phyloP scores from a whole-genome alignment of 2,329 filamentous ascomycete genomes.

The Neobulgaria alba region DNA sequence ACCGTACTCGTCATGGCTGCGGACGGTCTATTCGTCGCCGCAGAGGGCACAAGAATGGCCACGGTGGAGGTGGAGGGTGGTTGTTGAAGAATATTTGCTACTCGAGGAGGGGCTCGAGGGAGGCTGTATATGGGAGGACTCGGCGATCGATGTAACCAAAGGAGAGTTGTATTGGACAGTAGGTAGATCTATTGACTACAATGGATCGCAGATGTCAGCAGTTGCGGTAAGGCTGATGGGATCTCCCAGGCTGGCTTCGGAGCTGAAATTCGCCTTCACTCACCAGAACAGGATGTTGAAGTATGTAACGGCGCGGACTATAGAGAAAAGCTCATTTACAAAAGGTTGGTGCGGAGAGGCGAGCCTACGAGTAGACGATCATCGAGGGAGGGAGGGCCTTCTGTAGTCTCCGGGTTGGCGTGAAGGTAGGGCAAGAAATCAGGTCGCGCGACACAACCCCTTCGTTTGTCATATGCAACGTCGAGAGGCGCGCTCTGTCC shows the following conservation, averaged over 20 bases:
- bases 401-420: conserved; percentile 24
- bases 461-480: conserved; percentile 31
- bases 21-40: conserved; percentile 28
- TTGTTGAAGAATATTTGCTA: conserved; percentile 6
- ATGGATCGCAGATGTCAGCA: conserved; percentile 26
- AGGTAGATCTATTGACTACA: conserved; percentile 29
- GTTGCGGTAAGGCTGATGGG: conserved; percentile 26
- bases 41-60: conserved; percentile 29
- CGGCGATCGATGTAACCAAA: conserved; percentile 16
- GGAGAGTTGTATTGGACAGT: conserved; percentile 25
- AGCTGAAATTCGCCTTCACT: conserved; percentile 20
- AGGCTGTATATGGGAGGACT: conserved; percentile 16
- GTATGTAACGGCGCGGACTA: conserved; percentile 27
- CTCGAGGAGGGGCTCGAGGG: conserved; percentile 11
- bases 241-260: conserved; percentile 16
- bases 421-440: conserved; percentile 16
- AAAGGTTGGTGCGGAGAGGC: conserved; percentile 16
- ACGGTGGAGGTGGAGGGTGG: conserved; percentile 22
- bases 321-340: conserved; percentile 28
- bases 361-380: conserved; percentile 23
- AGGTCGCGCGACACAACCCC: conserved; percentile 29
- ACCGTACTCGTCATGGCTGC: conserved; percentile 33
- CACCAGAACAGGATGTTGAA: conserved; percentile 23
- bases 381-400: conserved; percentile 22
- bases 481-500: conserved; percentile 22